A percentile compares a stretch with the other conserved stretches of the same genome.
phyloP scores from a whole-genome alignment of 495 filamentous ascomycete genomes.

The Penicillium dipodomyicola region DNA sequence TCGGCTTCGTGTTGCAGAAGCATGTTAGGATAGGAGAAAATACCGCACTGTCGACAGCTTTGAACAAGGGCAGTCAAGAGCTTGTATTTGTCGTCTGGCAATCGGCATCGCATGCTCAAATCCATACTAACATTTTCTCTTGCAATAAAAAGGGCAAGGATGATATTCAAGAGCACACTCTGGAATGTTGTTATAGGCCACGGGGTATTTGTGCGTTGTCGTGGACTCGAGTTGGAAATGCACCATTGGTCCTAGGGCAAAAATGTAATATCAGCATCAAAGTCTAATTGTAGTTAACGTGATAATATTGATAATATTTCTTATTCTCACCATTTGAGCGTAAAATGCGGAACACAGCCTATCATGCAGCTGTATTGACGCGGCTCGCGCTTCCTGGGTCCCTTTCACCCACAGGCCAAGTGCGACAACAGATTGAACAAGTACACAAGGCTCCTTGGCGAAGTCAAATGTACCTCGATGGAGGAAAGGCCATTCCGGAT shows the following conservation, averaged over 20 bases:
- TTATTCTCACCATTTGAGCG: slow-evolving; percentile 19
- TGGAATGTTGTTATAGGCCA: slow-evolving; percentile 28
- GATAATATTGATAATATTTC: not conserved
- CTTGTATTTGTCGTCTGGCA: slow-evolving; percentile 10
- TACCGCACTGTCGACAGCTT: slow-evolving; percentile 17
- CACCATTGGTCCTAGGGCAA: slow-evolving; percentile 12
- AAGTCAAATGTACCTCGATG: slow-evolving; percentile 22
- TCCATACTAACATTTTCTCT: slow-evolving; percentile 9
- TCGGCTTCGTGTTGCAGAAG: slow-evolving; percentile 12
- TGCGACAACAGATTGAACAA: slow-evolving; percentile 23
- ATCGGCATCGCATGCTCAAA: slow-evolving; percentile 10
- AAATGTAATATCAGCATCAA: not conserved
- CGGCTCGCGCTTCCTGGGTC: slow-evolving; percentile 4
- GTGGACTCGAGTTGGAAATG: slow-evolving; percentile 1
- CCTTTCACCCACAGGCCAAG: slow-evolving; percentile 24
- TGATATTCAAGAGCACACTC: slow-evolving; percentile 21
- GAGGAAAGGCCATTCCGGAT: slow-evolving; percentile 23
- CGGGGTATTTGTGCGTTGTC: not conserved
- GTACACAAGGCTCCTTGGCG: slow-evolving; percentile 16
- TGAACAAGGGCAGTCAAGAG: slow-evolving; percentile 17
- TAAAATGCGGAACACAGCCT: slow-evolving; percentile 17
- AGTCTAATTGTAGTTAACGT: not conserved
- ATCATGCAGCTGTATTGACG: slow-evolving; percentile 18
- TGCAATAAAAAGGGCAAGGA: slow-evolving; percentile 18
- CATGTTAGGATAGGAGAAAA: slow-evolving; percentile 27